Evolutionary conservation across 176 grass and related monocot species (phyloP).

Genomic region (Oryza brachyantha): DNA sequence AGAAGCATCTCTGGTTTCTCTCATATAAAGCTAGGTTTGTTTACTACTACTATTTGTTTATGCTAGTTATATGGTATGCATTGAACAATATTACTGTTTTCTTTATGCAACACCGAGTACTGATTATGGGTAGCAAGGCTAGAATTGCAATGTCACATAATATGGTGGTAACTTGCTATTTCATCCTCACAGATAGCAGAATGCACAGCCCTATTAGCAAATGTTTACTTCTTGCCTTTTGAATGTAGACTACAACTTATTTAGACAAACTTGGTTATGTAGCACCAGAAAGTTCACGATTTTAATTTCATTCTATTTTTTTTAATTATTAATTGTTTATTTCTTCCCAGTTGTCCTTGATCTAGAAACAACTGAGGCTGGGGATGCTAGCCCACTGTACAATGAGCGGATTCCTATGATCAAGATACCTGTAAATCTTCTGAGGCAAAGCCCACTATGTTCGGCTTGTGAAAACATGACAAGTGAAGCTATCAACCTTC

Average conservation of each 20-base stretch:
- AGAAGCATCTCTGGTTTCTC: background rate
- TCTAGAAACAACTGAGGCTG: background rate
- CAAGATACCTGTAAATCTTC: constrained; percentile 26
- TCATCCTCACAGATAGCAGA: too few relatives aligned
- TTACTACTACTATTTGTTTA: background rate
- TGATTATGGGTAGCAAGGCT: background rate
- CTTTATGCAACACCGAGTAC: background rate
- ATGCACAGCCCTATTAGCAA: background rate
- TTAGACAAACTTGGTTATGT: background rate
- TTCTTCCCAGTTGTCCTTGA: constrained; percentile 28
- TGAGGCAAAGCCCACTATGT: constrained; percentile 40
- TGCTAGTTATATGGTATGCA: background rate
- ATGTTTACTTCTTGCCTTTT: background rate
- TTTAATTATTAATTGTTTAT: background rate
- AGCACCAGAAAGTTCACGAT: background rate
- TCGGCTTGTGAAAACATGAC: constrained; percentile 53
- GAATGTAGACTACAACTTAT: background rate
- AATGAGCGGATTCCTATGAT: constrained; percentile 10
- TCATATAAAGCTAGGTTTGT: background rate
- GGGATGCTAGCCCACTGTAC: background rate
- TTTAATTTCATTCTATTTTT: background rate
- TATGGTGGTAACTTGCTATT: background rate
- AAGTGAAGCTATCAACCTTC: constrained; percentile 43
- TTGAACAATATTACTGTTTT: background rate
- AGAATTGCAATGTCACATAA: background rate